A percentile compares a stretch with the other conserved stretches of the same genome.
These are phyloP conservation scores for Fusarium hainanense DNA, from an alignment of 2,329 filamentous ascomycete genomes.

Conservation along the genomic window DNA sequence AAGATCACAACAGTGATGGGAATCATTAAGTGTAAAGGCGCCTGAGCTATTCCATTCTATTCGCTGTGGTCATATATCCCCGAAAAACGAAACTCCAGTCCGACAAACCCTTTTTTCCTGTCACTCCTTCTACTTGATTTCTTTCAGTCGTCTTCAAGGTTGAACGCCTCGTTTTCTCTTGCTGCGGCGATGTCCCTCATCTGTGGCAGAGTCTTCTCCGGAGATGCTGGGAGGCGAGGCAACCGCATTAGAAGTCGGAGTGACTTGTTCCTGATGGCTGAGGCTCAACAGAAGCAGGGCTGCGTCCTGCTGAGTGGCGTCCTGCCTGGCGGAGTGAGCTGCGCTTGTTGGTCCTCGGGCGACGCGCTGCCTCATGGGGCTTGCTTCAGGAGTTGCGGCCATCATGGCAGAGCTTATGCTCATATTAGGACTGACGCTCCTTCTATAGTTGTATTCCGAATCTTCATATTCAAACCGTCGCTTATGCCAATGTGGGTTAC, in stretches of 20 bases:
- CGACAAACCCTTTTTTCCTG: background rate
- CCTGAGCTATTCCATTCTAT: slow-evolving; percentile 35
- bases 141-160: slow-evolving; percentile 9
- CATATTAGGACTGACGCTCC: slow-evolving; percentile 38
- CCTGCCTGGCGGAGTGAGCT: slow-evolving; percentile 29
- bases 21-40: slow-evolving; percentile 7
- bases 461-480: slow-evolving; percentile 40
- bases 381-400: slow-evolving; percentile 35
- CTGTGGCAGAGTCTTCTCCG: background rate
- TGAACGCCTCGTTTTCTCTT: slow-evolving; percentile 41
- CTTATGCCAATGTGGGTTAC: slow-evolving; percentile 34
- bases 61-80: slow-evolving; percentile 32
- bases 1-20: background rate
- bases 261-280: slow-evolving; percentile 21
- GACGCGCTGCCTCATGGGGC: slow-evolving; percentile 19
- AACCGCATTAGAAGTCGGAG: background rate
- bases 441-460: slow-evolving; percentile 31
- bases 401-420: slow-evolving; percentile 22
- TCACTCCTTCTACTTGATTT: background rate
- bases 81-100: slow-evolving; percentile 2
- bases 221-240: background rate
- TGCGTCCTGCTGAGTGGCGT: slow-evolving; percentile 40
- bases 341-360: background rate
- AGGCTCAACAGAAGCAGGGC: slow-evolving; percentile 42
- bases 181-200: slow-evolving; percentile 37